These are phyloP conservation scores for Angomonas desouzai DNA, from an alignment of 208 protist genomes.

Conservation along the genomic window DNA sequence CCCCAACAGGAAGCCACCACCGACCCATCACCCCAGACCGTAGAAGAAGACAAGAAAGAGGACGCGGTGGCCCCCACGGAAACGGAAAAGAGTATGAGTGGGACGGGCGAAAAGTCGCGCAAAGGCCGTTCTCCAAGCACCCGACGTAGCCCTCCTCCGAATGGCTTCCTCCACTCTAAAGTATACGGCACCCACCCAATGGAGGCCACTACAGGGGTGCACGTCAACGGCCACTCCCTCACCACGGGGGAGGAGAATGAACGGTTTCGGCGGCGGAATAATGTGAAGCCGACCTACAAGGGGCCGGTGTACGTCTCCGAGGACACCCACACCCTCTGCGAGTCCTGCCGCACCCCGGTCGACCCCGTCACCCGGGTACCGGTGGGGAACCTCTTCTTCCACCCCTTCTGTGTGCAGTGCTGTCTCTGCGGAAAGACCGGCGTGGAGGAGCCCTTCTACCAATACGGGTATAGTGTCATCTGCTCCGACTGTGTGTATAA, in stretches of 20 bases:
- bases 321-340: conserved; percentile 62
- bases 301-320: conserved; percentile 74
- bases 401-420: conserved; percentile 61
- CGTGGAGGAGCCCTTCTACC: conserved; percentile 44
- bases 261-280: conserved; percentile 41
- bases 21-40: no score
- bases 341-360: conserved; percentile 54
- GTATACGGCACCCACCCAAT: background rate
- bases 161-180: background rate
- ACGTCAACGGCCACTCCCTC: conserved; percentile 40
- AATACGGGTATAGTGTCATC: conserved; percentile 17
- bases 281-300: conserved; percentile 36
- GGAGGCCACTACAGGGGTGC: conserved; percentile 20
- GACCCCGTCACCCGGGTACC: conserved; percentile 75
- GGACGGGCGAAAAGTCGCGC: no score
- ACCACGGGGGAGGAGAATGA: conserved; percentile 55
- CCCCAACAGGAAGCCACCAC: no score
- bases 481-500: conserved; percentile 17
- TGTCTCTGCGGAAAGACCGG: conserved; percentile 44
- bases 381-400: conserved; percentile 74
- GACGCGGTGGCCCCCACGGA: no score
- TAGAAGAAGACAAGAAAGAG: no score
- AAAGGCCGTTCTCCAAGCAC: no score
- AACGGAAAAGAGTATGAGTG: no score
- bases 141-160: background rate